These are phyloP conservation scores for Termitomyces sp. DNA, from an alignment of 768 basidiomycete genomes.

Conservation along the genomic window DNA sequence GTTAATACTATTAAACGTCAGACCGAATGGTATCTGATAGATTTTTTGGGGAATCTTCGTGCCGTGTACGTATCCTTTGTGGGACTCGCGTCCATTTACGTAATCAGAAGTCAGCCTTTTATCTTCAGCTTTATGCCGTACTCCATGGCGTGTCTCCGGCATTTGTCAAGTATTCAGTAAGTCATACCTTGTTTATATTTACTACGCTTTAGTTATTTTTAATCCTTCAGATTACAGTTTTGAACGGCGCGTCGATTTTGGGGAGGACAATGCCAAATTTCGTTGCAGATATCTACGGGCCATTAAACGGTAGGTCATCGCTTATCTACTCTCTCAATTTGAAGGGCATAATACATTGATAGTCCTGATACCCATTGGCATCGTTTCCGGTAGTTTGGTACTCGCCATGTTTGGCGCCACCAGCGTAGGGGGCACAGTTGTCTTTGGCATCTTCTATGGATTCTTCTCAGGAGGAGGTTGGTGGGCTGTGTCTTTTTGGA, in stretches of 20 bases:
- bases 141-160: constrained; percentile 29
- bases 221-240: constrained; percentile 36
- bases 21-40: constrained; percentile 11
- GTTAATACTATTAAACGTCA: background rate
- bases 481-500: constrained; percentile 8
- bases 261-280: constrained; percentile 57
- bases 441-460: constrained; percentile 45
- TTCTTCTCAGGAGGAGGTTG: constrained; percentile 51
- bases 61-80: constrained; percentile 31
- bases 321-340: background rate
- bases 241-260: constrained; percentile 49
- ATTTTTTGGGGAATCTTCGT: constrained; percentile 45
- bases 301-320: constrained; percentile 36
- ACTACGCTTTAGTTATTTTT: background rate
- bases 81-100: background rate
- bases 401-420: constrained; percentile 47
- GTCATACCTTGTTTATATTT: background rate
- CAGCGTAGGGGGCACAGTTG: constrained; percentile 31
- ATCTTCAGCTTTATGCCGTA: constrained; percentile 42
- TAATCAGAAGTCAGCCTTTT: constrained; percentile 32
- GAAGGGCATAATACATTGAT: background rate
- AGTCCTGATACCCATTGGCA: constrained; percentile 38
- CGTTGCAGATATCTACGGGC: constrained; percentile 42
- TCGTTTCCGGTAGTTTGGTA: constrained; percentile 37
- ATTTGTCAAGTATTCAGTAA: constrained; percentile 41